phyloP scores from a whole-genome alignment of 2,329 filamentous ascomycete species.

The Trichophaea hybrida region DNA sequence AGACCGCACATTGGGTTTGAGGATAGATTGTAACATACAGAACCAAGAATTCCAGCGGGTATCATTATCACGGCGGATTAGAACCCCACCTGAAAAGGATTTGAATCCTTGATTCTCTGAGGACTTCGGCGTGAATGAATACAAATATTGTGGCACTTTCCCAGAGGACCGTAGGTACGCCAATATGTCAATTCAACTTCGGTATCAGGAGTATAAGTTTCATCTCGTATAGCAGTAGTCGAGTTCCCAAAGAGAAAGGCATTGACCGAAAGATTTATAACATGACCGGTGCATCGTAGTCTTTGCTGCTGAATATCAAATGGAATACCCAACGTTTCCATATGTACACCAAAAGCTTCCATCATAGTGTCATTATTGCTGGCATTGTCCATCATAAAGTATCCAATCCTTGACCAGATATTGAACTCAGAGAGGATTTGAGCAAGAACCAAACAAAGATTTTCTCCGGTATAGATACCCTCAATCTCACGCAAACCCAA shows the following conservation, averaged over 20 bases:
- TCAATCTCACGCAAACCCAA: not conserved
- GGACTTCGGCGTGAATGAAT: too few relatives aligned
- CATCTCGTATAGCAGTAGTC: not conserved
- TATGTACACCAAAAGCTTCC: not conserved
- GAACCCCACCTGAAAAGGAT: not conserved
- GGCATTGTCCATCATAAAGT: too few relatives aligned
- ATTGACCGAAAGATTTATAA: slow-evolving; percentile 9
- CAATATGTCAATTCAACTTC: too few relatives aligned
- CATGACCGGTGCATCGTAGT: slow-evolving; percentile 9
- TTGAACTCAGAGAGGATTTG: not conserved
- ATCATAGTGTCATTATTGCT: not conserved
- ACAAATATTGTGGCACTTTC: too few relatives aligned
- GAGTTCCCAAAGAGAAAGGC: slow-evolving; percentile 7
- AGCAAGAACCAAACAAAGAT: not conserved
- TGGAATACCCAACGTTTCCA: not conserved
- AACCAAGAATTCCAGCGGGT: slow-evolving; percentile 3
- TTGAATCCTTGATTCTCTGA: not conserved
- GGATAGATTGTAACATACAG: not conserved
- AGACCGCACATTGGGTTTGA: not conserved
- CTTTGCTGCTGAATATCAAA: not conserved
- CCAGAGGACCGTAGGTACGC: too few relatives aligned
- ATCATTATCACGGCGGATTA: not conserved
- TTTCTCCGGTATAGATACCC: not conserved
- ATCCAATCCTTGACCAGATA: not conserved
- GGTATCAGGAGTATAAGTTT: too few relatives aligned